Percentiles rank a stretch among this genome's conserved stretches.
These are phyloP conservation scores for Lindgomyces ingoldianus DNA, from an alignment of 495 filamentous ascomycete genomes.

Conservation along the genomic window DNA sequence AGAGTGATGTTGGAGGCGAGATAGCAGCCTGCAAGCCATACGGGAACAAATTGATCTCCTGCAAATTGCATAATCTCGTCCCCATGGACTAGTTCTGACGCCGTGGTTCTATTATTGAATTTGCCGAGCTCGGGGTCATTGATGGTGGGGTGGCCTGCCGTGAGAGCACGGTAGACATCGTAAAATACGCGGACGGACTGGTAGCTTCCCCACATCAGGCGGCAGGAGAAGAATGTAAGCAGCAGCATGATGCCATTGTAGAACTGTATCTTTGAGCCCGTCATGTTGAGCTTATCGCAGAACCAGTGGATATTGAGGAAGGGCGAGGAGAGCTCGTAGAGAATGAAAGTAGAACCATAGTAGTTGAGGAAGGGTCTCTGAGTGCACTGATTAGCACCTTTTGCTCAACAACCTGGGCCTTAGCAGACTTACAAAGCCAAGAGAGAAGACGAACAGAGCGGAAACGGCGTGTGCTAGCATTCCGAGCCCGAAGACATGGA, in stretches of 20 bases:
- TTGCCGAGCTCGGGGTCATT: slow-evolving; percentile 7
- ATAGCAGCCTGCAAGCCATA: slow-evolving; percentile 80
- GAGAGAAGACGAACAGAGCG: slow-evolving; percentile 80
- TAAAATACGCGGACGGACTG: slow-evolving; percentile 72
- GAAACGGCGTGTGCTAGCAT: slow-evolving; percentile 86
- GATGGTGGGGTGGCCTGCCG: slow-evolving; percentile 4
- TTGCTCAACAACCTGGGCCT: slow-evolving; percentile 61
- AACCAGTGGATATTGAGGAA: slow-evolving; percentile 85
- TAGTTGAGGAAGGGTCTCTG: slow-evolving; percentile 79
- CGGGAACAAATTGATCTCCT: slow-evolving; percentile 58
- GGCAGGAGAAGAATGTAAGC: slow-evolving; percentile 79
- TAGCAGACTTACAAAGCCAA: slow-evolving; percentile 82
- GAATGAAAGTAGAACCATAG: slow-evolving; percentile 87
- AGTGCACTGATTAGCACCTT: neutral
- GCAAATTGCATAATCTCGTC: slow-evolving; percentile 57
- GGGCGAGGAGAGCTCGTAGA: slow-evolving; percentile 81
- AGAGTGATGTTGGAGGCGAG: slow-evolving; percentile 74
- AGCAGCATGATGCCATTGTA: slow-evolving; percentile 81
- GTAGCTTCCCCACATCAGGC: slow-evolving; percentile 89
- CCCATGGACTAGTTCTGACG: slow-evolving; percentile 4
- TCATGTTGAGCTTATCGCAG: slow-evolving; percentile 95
- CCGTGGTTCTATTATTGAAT: slow-evolving; percentile 12
- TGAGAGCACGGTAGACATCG: slow-evolving; percentile 70
- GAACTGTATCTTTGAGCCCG: slow-evolving; percentile 76
- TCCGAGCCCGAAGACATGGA: slow-evolving; percentile 82